phyloP scores from a whole-genome alignment of 169 alveolate genomes.

The Cryptosporidium baileyi region DNA sequence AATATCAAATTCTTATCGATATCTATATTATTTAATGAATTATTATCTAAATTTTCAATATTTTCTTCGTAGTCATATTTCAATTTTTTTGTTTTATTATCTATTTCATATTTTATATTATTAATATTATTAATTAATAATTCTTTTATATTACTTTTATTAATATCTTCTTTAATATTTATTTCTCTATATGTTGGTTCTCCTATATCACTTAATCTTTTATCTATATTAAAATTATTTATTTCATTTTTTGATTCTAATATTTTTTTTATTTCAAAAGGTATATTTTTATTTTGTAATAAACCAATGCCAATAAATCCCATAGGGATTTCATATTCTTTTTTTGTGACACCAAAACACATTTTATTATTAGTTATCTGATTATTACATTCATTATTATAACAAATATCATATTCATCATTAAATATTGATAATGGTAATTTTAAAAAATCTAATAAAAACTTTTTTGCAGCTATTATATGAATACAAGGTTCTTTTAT shows the following conservation, averaged over 20 bases:
- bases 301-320: slow-evolving; percentile 58
- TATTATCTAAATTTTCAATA: not conserved
- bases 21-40: no score
- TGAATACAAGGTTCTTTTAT: not conserved
- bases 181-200: slow-evolving; percentile 64
- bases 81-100: no score
- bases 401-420: slow-evolving; percentile 24
- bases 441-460: not conserved
- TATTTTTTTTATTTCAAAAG: slow-evolving; percentile 11
- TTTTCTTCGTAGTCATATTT: no score
- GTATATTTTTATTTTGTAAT: not conserved
- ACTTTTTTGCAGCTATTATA: slow-evolving; percentile 49
- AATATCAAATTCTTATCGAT: not conserved
- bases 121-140: not conserved
- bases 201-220: slow-evolving; percentile 1
- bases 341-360: slow-evolving; percentile 20
- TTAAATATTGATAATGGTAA: not conserved
- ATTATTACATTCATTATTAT: slow-evolving; percentile 11
- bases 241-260: not conserved
- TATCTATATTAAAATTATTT: not conserved
- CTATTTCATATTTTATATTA: not conserved
- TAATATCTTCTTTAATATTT: not conserved
- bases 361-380: not conserved
- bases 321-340: slow-evolving; percentile 13
- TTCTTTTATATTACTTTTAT: not conserved